Base-by-base conservation (phyloP, 495 filamentous ascomycete genomes). In the Xylaria acuta region DNA sequence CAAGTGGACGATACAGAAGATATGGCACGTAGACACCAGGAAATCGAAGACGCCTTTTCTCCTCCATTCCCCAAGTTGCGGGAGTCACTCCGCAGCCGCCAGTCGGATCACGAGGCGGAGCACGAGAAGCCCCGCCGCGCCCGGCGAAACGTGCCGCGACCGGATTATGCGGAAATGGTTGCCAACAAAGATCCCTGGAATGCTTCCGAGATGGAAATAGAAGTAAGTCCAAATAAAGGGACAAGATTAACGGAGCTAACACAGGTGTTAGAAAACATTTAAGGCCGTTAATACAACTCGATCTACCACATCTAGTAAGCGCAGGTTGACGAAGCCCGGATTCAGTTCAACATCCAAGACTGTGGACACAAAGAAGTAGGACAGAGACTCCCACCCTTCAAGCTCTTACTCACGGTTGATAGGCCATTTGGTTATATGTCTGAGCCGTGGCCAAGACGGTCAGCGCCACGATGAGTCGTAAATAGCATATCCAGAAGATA, bases 371-470 rank as follows among this genome's bases (percentile, higher is more conserved):
- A 66, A 71, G 32, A 72, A 72, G 70, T 72, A 72, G 1, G 62
- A 18, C 20, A 45, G 12, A 25, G 6, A 47, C n/a, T 18, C 63
- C 27, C 30, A n/a, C 2, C 8, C 25, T n/a, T 51, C 14, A 27
- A 67, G 25, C 51, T 38, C 16, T n/a, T 63, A 9, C 70, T 72
- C 7, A 67, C 47, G 74, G 64, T 54, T 71, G 20, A 1, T 59
- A 79, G 77, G 45, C 77, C 77, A 1, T 79, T 79, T 67, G 77
- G 77, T 20, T 79, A 78, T 65, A 75, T 72, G 25, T 77, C 74
- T 14, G 77, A 79, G 41, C 72, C 71, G 51, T 79, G 75, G 77
- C 77, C 77, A n/a, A 71, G 77, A 70, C 62, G 77, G 16, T 75
- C 76, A 11, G 77, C 77, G 43, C 77, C 77, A 5, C 74, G 73